Evolutionary conservation across 371 early-diverging fungal species (phyloP), one percentile per base, ranked within the genome.

Genomic region (Furculomyces boomerangus): DNA sequence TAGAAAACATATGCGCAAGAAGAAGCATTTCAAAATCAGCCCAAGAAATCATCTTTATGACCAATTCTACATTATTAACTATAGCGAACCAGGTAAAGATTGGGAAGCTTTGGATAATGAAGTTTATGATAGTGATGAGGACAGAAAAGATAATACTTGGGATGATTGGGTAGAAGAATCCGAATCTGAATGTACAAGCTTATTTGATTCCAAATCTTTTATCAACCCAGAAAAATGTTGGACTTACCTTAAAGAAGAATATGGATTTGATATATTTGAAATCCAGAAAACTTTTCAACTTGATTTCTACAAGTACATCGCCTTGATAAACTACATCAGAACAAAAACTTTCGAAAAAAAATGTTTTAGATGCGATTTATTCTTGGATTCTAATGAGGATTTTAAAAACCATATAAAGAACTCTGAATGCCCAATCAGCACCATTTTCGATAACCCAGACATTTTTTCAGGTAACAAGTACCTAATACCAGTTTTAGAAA

Each of bases 1-100:
- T 51, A 81, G 94, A 53, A 88, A 89, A 66, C 96, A 96, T 58
- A 92, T 96, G 93, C 83, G 93, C 61, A 96, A 96, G 74, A 96
- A 95, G 84, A 93, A 90, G 75, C 94, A 93, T 66, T 93, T 93
- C 71, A 87, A 88, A 73, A 89, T 94, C 67, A 83, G 83, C 54
- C 74, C 91, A 24, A 79, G 80, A 43, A 93, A 93, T 67, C 78
- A 82, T 55, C 74, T 82, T 31, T 96, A 94, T 53, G 96, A 96
- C 65, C 79, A 85, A 31, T 94, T 88, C 67, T 96, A 93, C 62
- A 80, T 95, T n/a, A 81, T 91, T 63, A 95, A 95, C 61, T 93
- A 92, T 57, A 41, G 66, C 47, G 90, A 93, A 61, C 88, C 90
- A 1, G 90, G 89, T 40, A 86, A 85, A 64, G 86, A 86, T 73